A percentile compares a stretch with the other conserved stretches of the same genome.
Conservation (phyloP, 106 monocot genomes). For the Dioscorea zingiberensis region DNA sequence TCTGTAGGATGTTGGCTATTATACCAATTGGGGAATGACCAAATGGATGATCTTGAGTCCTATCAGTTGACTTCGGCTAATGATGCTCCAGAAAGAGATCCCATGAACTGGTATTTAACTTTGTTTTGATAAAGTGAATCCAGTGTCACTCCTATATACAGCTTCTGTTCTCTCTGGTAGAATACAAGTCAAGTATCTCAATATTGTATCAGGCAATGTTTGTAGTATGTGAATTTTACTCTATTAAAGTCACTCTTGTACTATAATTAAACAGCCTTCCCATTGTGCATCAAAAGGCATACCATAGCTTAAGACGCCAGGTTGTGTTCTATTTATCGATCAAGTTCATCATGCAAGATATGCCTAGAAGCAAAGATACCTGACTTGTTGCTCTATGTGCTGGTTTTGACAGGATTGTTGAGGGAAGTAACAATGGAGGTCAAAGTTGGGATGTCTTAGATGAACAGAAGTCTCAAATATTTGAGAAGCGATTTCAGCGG, state of each 20-base stretch:
- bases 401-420: constrained; percentile 46
- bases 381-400: neutral
- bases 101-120: constrained; percentile 63
- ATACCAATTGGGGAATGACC: constrained; percentile 40
- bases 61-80: constrained; percentile 87
- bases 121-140: too few species aligned
- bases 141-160: too few species aligned
- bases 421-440: constrained; percentile 71
- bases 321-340: too few species aligned
- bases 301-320: too few species aligned
- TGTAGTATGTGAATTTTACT: too few species aligned
- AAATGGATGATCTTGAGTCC: constrained; percentile 50
- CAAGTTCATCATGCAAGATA: too few species aligned
- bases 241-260: too few species aligned
- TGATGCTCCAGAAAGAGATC: constrained; percentile 94
- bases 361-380: neutral
- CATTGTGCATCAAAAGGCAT: too few species aligned
- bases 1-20: constrained; percentile 84
- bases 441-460: constrained; percentile 57
- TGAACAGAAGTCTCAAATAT: constrained; percentile 42
- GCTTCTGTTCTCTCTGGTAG: too few species aligned
- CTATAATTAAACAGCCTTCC: too few species aligned
- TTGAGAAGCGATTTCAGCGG: constrained; percentile 57
- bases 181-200: too few species aligned
- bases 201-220: too few species aligned